These are phyloP conservation scores for Plasmopara halstedii DNA, from an alignment of 352 stramenopile genomes.

Conservation along the genomic window DNA sequence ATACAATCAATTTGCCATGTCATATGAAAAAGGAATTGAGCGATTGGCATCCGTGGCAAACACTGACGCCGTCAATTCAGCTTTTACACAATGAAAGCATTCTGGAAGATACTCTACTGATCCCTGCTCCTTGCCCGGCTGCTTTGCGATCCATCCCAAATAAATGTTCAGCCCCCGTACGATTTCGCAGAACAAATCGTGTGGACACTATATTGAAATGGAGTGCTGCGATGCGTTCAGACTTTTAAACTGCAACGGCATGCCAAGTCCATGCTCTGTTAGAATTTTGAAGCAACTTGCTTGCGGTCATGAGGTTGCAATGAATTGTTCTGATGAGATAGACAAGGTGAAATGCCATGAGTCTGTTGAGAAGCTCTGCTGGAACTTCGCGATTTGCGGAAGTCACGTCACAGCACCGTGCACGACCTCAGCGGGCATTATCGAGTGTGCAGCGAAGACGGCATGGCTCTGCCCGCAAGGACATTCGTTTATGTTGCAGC, in stretches of 20 bases:
- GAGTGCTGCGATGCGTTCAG: conserved; percentile 46
- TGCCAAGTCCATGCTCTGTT: conserved; percentile 15
- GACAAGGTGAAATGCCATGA: conserved; percentile 24
- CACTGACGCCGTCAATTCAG: conserved; percentile 7
- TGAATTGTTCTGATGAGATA: conserved; percentile 33
- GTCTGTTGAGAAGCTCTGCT: conserved; percentile 41
- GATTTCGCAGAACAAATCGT: conserved; percentile 34
- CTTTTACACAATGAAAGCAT: conserved; percentile 30
- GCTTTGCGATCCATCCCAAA: conserved; percentile 24
- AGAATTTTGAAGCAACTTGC: conserved; percentile 23
- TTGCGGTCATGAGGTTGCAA: conserved; percentile 36
- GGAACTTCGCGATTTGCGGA: conserved; percentile 43
- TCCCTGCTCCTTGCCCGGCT: conserved; percentile 18
- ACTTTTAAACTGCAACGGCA: conserved; percentile 15
- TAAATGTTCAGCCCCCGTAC: conserved; percentile 27
- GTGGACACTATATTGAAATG: conserved; percentile 51
- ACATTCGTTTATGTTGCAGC: conserved; percentile 30
- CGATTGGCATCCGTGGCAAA: conserved; percentile 46
- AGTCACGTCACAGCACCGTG: conserved; percentile 22
- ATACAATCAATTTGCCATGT: conserved; percentile 37
- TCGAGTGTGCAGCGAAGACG: conserved; percentile 32
- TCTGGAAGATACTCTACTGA: conserved; percentile 27
- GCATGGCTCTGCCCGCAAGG: conserved; percentile 33
- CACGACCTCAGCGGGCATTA: conserved; percentile 8
- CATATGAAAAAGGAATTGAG: conserved; percentile 18